Evolutionary conservation across 2,329 filamentous ascomycete genomes (phyloP), one percentile per base, ranked within the genome.

Genomic region (Alternaria rosae): DNA sequence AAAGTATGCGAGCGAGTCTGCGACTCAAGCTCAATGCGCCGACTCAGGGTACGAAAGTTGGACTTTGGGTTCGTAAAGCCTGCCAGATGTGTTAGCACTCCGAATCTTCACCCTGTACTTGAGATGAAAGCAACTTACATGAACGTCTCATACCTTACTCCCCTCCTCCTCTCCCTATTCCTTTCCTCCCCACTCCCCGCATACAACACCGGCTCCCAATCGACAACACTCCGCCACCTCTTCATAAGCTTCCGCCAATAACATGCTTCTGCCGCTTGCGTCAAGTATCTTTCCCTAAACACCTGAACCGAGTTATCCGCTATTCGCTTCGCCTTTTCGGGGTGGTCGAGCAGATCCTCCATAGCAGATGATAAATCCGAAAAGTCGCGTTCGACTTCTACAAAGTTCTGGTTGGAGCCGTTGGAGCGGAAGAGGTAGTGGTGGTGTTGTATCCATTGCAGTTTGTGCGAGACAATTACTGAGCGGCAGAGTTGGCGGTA

Each of bases 401-500:
- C 75, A 32, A 74, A 75, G 56, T 77, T 77, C 28, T 78, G 76
- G 42, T 76, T 70, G 1, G 72, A 41, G 43, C 76, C 75, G 35
- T 65, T 65, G 54, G 66, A 67, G 47, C 61, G 61, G 54, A 76
- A 71, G 23, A 78, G 73, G 64, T 76, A 73, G 66, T 75, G 72
- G 64, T 77, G 70, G 62, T 74, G 73, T 47, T 78, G 70, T 44
- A 76, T 76, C 76, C 76, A 78, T 57, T 77, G 71, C 6, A 74
- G 66, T 60, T 77, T 76, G 70, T 78, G 76, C 10, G 70, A 68
- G 59, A 78, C 65, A 51, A 77, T 70, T 42, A 77, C 75, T 43
- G 75, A 77, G 62, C 71, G 71, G 72, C 85, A 87, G 67, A 84
- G 83, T 52, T 85, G 82, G 10, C 85, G 78, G 65, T 87, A 86